Base-by-base conservation (phyloP, 345 rosid genomes). In the Viola odorata region DNA sequence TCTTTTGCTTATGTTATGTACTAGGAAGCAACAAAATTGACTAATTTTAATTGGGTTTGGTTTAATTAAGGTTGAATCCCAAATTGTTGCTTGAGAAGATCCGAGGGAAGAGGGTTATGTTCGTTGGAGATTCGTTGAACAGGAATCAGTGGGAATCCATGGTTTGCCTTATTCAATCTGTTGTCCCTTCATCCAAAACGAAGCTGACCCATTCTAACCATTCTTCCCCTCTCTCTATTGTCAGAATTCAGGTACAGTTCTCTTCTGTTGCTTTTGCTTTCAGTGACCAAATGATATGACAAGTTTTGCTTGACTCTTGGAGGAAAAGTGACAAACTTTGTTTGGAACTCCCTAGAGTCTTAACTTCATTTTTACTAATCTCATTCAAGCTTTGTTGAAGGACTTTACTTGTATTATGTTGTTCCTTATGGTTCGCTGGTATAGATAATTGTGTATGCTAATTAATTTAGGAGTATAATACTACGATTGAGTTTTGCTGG, bases 61-160 rank as follows among this genome's bases (percentile, higher is more conserved):
- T 14, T 50, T 61, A 45, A 48, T 69, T 17, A 50, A 88, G 89
- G 77, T 85, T 88, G 9, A 71, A 81, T 6, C 70, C 77, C 57
- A 85, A 65, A 60, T 48, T 80, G 53, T 65, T 88, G 55, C 75
- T 88, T 53, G 80, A 78, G 64, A 83, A 85, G 68, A 83, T 83
- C 13, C 53, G 69, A 12, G 84, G 84, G 38, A 88, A 83, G 79
- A 85, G 83, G 77, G 68, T 88, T 8, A 81, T 88, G 78, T 82
- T 80, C 58, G 69, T 80, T 64, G 91, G 95, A 64, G 96, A 88
- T 41, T 88, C 91, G 7, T 60, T 85, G 61, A 81, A 88, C 61
- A 48, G 68, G 12, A 83, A 80, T 65, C 91, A 85, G 37, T 83
- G 87, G 95, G 77, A 78, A 60, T 85, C 91, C 47, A 61, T 87